Evolutionary conservation across 352 stramenopile species (phyloP), one percentile per base, ranked within the genome.

Genomic region (Globisporangium alternatum): DNA sequence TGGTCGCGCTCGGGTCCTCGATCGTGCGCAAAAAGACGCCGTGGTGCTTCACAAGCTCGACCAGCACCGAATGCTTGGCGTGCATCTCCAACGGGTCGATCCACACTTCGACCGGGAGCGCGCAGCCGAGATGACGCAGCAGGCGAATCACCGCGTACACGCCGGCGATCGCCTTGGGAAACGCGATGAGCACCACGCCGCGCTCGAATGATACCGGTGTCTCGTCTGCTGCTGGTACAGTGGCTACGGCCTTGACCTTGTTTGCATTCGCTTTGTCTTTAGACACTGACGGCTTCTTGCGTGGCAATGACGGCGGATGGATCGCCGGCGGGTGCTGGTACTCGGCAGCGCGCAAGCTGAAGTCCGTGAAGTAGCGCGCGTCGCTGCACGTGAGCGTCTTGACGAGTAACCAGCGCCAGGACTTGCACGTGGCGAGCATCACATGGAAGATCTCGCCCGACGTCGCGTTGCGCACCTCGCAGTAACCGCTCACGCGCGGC

Each of bases 401-500:
- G 5, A 89, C 76, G 22, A 88, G 60, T 65, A 74, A 77, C 73
- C 77, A 84, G 21, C 76, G 78, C 80, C 78, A 91, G 45, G 75
- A 84, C 64, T 86, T 82, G 71, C 83, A 91, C n/a, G 81, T 92
- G 19, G 76, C 56, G 55, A 88, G 64, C 85, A 94, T 91, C 45
- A 92, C 74, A 51, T 70, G 81, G 10, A 84, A 56, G 1, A 70
- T 62, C 43, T 79, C 58, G n/a, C 83, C 81, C 0, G 78, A 89
- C 45, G 78, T 81, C 21, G 68, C 71, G 62, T 92, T 90, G 51
- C 78, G 72, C 56, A 94, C 70, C 60, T 91, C 81, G 59, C 86
- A 94, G 66, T 80, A 92, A 60, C 85, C 85, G 53, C 69, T 82
- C 15, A 72, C 71, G 61, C 75, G 71, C 22, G 78, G 65, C 58